Evolutionary conservation across 805 yeast species (phyloP), one percentile per base, ranked within the genome.

Genomic region (Kurtzmaniella fragi): DNA sequence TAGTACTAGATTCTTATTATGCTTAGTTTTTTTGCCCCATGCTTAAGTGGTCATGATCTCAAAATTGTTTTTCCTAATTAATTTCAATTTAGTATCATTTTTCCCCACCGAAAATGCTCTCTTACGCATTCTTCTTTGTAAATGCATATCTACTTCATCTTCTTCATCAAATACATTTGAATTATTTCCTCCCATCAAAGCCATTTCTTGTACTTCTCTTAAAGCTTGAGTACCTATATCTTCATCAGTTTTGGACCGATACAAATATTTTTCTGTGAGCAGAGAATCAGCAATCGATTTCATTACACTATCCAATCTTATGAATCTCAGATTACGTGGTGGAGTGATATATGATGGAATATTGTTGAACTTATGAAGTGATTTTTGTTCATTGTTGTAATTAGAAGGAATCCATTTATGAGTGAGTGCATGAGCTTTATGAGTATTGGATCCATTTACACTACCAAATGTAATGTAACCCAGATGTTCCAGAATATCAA

Each of bases 71-170:
- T 63, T 64, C 40, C 47, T 59, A 20, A 67, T 60, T 31, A 67
- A 54, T 28, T 50, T 50, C 36, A 53, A 48, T 46, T 66, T 67
- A 33, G 62, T 50, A 28, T 56, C 61, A 46, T 67, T 67, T 32
- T 57, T 62, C 2, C 71, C 72, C 17, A 64, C 66, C 16, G 71
- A 65, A 47, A 59, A 47, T 17, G 69, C 57, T 36, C 72, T 52
- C 38, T 53, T 57, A 40, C 57, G 62, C 38, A 48, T 54, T 47
- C 53, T 59, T 28, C 47, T 47, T 15, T 50, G 47, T 7, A 57
- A 40, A 30, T 49, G 46, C 15, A 46, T 42, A 23, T 53, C 57
- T 26, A 53, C 42, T n/a, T 50, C 54, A 31, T 52, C 57, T n/a
- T 49, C 52, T 14, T 44, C 52, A 33, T 48, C 47, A 35, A 38